A percentile compares a stretch with the other conserved stretches of the same genome.
Conservation (phyloP, 176 grass and related monocot genomes). For the Triticum urartu region DNA sequence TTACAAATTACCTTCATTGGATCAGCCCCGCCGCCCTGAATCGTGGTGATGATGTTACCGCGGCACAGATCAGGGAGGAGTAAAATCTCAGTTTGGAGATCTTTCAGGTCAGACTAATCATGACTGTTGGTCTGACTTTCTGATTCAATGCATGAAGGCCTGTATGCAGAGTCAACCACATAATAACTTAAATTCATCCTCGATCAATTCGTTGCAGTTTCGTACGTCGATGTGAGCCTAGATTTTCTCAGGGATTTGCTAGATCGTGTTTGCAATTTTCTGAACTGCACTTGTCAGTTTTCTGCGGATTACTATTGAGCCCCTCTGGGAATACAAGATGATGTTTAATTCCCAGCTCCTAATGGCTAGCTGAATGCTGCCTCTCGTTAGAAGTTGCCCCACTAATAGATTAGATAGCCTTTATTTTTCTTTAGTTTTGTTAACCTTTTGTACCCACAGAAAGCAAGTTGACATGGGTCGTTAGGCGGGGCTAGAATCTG, state of each 20-base stretch:
- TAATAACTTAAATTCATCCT: background rate
- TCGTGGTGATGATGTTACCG: slow-evolving; percentile 21
- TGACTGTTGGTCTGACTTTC: slow-evolving; percentile 36
- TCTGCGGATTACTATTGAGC: background rate
- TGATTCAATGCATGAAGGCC: slow-evolving; percentile 38
- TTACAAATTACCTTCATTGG: background rate
- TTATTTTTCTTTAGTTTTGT: background rate
- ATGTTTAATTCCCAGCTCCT: background rate
- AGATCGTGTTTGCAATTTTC: slow-evolving; percentile 26
- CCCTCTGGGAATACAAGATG: background rate
- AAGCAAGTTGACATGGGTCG: background rate
- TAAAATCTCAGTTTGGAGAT: slow-evolving; percentile 56
- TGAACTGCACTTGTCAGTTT: background rate
- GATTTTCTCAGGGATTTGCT: slow-evolving; percentile 65
- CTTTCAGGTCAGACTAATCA: slow-evolving; percentile 40
- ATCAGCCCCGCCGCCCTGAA: slow-evolving; percentile 20
- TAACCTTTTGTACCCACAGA: background rate
- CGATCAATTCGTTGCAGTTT: slow-evolving; percentile 31
- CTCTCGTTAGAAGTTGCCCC: background rate
- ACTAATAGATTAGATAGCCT: background rate
- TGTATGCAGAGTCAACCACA: slow-evolving; percentile 23
- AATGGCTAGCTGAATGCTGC: background rate
- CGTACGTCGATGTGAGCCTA: slow-evolving; percentile 27
- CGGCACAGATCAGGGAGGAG: slow-evolving; percentile 29
- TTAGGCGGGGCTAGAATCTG: background rate